phyloP scores from a whole-genome alignment of 2,329 filamentous ascomycete genomes.

The Ambrosiella xylebori region DNA sequence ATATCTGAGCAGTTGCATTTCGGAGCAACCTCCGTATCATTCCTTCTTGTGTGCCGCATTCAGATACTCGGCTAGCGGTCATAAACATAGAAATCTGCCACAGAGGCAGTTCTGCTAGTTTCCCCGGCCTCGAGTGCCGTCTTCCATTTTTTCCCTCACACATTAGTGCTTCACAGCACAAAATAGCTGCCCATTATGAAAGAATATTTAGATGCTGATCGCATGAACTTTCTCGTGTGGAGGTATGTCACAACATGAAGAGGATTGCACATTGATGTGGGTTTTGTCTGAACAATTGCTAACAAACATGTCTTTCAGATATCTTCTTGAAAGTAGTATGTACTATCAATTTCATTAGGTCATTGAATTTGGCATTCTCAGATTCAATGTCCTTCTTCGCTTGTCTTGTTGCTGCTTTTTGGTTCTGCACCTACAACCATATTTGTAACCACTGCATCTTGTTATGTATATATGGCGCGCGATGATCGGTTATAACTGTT shows the following conservation, averaged over 20 bases:
- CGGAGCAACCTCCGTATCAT: not conserved
- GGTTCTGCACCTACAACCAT: not conserved
- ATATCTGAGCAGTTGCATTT: not conserved
- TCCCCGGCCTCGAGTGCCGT: not conserved
- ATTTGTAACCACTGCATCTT: not conserved
- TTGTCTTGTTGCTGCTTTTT: not conserved
- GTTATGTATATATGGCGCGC: not conserved
- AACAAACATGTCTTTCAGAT: constrained; percentile 24
- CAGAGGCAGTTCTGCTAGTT: not conserved
- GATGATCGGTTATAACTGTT: not conserved
- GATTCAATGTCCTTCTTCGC: not conserved
- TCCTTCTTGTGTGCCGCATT: not conserved
- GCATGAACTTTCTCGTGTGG: constrained; percentile 55
- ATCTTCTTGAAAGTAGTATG: constrained; percentile 46
- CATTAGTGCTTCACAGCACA: not conserved
- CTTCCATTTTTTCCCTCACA: not conserved
- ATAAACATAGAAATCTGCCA: not conserved
- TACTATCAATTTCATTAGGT: constrained; percentile 15
- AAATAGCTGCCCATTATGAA: constrained; percentile 29
- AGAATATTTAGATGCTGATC: constrained; percentile 47
- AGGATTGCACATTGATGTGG: too few species aligned
- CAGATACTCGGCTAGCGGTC: not conserved
- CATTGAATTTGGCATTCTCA: not conserved
- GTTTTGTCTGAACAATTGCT: constrained; percentile 1
- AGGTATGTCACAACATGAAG: constrained; percentile 32